Evolutionary conservation across 106 monocot species (phyloP), one percentile per base, ranked within the genome.

Genomic region (Acorus calamus): DNA sequence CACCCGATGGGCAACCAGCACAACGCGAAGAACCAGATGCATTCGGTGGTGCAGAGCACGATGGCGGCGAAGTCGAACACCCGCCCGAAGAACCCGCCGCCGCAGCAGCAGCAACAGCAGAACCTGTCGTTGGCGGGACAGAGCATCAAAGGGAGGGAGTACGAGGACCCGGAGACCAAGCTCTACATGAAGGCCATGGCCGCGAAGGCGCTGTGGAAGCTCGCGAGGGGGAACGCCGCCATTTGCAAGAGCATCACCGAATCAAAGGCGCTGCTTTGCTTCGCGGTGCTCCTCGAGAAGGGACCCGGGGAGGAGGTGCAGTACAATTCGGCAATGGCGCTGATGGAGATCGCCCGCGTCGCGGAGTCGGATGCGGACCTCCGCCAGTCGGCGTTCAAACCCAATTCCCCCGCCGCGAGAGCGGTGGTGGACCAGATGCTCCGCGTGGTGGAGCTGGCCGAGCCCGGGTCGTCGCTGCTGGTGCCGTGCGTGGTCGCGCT

Each of bases 181-280:
- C 72, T 69, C 4, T 51, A 50, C 10, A 72, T 86, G 51, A 81
- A 81, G 69, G 47, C 71, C 8, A 65, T 63, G 7, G 77, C 75
- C 7, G 80, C 83, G 0, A 66, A 83, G 3, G 83, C 87, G 3
- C 75, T 87, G 2, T 83, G 83, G 77, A 83, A 50, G 75, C 77
- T 87, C 9, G 65, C 83, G 2, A 66, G 42, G 5, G 72, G 65
- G 2, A 78, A 69, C 53, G 3, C 73, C 57, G 61, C 83, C 8
- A 87, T 73, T 41, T 72, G 87, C 63, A 65, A 78, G 14, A 87
- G 76, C 60, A 87, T 87, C 47, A 75, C 87, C 2, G 87, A 87
- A 63, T 80, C 87, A 11, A 83, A 78, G 51, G 83, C 80, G 44
- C 66, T 87, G 4, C 80, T 87, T 8, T 83, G 80, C 66, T 72